A percentile compares a stretch with the other conserved stretches of the same genome.
phyloP scores from a whole-genome alignment of 2,329 filamentous ascomycete species.

The Mycosphaerella sp. region DNA sequence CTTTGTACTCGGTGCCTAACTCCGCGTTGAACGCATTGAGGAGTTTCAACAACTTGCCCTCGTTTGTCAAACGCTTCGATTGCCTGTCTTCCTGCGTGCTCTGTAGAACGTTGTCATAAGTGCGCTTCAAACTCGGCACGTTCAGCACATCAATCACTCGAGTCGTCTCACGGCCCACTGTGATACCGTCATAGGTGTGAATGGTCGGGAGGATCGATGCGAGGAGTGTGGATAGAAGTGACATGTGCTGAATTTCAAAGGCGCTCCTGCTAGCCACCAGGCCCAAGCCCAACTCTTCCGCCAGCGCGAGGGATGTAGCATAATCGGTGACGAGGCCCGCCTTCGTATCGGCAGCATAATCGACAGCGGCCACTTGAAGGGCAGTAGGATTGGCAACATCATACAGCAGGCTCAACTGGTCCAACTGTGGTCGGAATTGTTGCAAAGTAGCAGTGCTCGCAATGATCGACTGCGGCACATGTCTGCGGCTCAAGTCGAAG shows the following conservation, averaged over 20 bases:
- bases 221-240: constrained; percentile 76
- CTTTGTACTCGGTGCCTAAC: constrained; percentile 84
- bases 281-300: constrained; percentile 84
- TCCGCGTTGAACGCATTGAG: constrained; percentile 77
- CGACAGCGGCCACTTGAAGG: constrained; percentile 83
- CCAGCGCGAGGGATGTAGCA: constrained; percentile 66
- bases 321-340: constrained; percentile 82
- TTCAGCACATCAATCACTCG: constrained; percentile 76
- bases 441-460: constrained; percentile 77
- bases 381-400: constrained; percentile 88
- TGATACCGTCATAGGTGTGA: constrained; percentile 72
- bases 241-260: constrained; percentile 93
- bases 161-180: constrained; percentile 73
- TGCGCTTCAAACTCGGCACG: constrained; percentile 59
- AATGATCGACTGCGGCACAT: constrained; percentile 84
- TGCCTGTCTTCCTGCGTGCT: constrained; percentile 48
- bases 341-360: constrained; percentile 60
- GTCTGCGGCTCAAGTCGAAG: constrained; percentile 84
- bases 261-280: constrained; percentile 78
- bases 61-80: constrained; percentile 58
- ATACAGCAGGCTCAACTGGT: constrained; percentile 88
- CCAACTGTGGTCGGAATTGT: constrained; percentile 73
- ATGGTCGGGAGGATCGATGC: constrained; percentile 73
- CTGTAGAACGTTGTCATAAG: constrained; percentile 61
- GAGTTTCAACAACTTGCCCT: constrained; percentile 64